These are phyloP conservation scores for Fusarium sp. DNA, from an alignment of 2,329 filamentous ascomycete species.

Conservation along the genomic window DNA sequence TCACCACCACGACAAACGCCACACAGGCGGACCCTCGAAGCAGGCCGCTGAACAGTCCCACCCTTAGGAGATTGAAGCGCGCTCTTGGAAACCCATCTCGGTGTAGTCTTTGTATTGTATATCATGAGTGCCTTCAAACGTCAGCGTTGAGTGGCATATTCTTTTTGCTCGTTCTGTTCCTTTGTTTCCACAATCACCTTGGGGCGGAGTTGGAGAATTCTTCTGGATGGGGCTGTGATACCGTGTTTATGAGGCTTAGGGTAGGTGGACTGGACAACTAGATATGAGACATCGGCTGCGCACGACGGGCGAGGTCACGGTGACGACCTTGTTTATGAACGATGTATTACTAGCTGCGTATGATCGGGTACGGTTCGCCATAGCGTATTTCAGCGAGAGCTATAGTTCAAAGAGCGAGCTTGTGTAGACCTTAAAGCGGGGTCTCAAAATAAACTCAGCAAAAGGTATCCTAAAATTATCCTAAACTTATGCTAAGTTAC, in stretches of 20 bases:
- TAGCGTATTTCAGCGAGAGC: slow-evolving; percentile 32
- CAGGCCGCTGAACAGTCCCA: slow-evolving; percentile 46
- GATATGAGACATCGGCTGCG: slow-evolving; percentile 11
- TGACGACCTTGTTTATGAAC: slow-evolving; percentile 7
- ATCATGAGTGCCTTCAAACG: slow-evolving; percentile 22
- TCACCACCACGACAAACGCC: slow-evolving; percentile 53
- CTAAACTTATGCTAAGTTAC: too few relatives aligned
- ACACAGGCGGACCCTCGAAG: slow-evolving; percentile 44
- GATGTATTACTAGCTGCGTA: slow-evolving; percentile 36
- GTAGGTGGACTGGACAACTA: slow-evolving; percentile 3
- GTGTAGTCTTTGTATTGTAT: slow-evolving; percentile 37
- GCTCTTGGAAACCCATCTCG: background rate
- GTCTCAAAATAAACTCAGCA: too few relatives aligned
- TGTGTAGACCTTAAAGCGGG: background rate
- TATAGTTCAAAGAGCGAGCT: slow-evolving; percentile 33
- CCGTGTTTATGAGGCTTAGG: slow-evolving; percentile 34
- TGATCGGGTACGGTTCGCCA: slow-evolving; percentile 21
- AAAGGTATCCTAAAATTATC: too few relatives aligned
- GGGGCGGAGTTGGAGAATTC: slow-evolving; percentile 28
- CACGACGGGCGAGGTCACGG: background rate
- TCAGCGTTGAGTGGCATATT: slow-evolving; percentile 21
- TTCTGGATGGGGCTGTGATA: slow-evolving; percentile 24
- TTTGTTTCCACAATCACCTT: slow-evolving; percentile 25
- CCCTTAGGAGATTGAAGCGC: slow-evolving; percentile 6
- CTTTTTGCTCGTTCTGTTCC: slow-evolving; percentile 20